Base-by-base conservation (phyloP, 805 yeast species). In the Pichia exigua region DNA sequence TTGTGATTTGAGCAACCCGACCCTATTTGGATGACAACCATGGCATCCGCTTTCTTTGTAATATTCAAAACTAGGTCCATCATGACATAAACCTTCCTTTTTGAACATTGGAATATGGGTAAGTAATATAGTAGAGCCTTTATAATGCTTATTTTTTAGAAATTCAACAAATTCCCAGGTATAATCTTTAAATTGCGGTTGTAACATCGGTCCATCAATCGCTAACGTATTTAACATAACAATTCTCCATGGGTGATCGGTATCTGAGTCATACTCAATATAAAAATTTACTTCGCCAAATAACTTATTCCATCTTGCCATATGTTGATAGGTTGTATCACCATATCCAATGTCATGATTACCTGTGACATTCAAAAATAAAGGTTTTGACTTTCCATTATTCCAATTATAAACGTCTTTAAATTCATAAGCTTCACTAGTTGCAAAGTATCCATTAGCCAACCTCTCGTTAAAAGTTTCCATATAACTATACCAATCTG, bases 301-400 rank as follows among this genome's bases (percentile, higher is more conserved):
- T 28, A 85, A 70, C 41, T 71, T 70, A 50, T 74, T 75, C 70
- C 81, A 94, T 57, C 99, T 74, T 1, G 87, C 79, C 81, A 89
- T 80, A 61, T 95, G 95, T 61, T 88, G 97, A 72, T 83, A 82
- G 0, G 96, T 90, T 42, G 95, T 88, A 67, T 94, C 99, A 0
- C 98, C 98, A 65, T 94, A 92, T 0, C 99, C 99, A 46, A 92
- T 82, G 65, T 94, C 99, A 65, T 94, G 99, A 65, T 94, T 94
- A 2, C 99, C 99, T 1, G 95, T 83, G 45, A 94, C 71, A 65
- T 94, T 94, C 54, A 89, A 77, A 62, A 92, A 80, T 39, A 87
- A 68, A 12, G 88, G 91, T 53, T 79, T 80, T 38, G 76, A 51
- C 2, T 21, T 44, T 6, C 45, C 49, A 45, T 49, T 44, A 40